Percentiles rank a stretch among this genome's conserved stretches.
Conservation (phyloP, 2,329 filamentous ascomycete genomes). For the Apiospora marii region DNA sequence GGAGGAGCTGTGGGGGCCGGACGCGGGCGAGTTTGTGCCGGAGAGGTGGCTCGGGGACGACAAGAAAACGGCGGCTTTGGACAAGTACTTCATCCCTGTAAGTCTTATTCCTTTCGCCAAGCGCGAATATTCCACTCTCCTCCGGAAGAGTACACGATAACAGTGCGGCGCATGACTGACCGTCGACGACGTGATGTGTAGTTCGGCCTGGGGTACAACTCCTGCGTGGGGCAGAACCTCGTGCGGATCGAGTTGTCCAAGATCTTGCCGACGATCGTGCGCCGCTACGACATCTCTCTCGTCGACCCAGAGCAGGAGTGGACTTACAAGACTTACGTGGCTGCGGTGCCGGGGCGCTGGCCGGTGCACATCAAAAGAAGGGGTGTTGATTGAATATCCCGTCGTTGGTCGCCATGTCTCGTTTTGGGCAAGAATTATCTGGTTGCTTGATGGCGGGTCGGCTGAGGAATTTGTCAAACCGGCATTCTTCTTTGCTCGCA, state of each 20-base stretch:
- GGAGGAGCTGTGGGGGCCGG: slow-evolving; percentile 26
- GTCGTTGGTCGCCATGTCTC: not conserved
- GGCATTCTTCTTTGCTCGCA: not conserved
- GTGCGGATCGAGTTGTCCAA: slow-evolving; percentile 33
- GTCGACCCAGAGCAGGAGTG: slow-evolving; percentile 31
- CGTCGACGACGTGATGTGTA: not conserved
- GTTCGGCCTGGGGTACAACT: slow-evolving; percentile 25
- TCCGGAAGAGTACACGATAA: not conserved
- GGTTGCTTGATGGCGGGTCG: not conserved
- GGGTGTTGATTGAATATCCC: too few species aligned
- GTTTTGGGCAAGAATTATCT: not conserved
- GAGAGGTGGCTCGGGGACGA: slow-evolving; percentile 34
- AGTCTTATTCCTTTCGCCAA: slow-evolving; percentile 3
- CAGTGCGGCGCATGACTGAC: not conserved
- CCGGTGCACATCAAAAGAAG: slow-evolving; percentile 29
- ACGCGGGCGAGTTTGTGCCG: slow-evolving; percentile 29
- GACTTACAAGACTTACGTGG: slow-evolving; percentile 31
- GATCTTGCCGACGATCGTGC: slow-evolving; percentile 31
- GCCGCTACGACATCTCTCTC: slow-evolving; percentile 32
- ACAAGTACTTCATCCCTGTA: slow-evolving; percentile 34
- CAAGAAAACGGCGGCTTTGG: slow-evolving; percentile 24
- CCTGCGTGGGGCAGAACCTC: slow-evolving; percentile 32
- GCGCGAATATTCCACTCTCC: not conserved
- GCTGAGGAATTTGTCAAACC: not conserved
- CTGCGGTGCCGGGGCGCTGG: slow-evolving; percentile 30